These are phyloP conservation scores for Chalaropsis ovoidea DNA, from an alignment of 2,329 filamentous ascomycete genomes.

Conservation along the genomic window DNA sequence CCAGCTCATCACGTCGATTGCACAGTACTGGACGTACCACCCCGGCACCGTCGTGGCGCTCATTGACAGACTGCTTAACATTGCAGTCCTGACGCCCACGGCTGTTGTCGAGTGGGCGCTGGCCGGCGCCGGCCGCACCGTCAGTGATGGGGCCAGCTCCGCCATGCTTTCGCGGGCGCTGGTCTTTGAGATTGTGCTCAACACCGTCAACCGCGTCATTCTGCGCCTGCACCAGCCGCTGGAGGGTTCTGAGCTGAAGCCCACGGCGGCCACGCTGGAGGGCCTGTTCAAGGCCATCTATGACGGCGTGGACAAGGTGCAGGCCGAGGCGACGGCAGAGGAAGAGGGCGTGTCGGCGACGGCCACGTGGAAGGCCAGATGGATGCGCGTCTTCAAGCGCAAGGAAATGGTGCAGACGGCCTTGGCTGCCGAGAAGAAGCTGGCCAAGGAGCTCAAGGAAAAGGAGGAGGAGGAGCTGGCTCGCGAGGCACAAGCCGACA, in stretches of 20 bases:
- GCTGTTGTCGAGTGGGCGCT: slow-evolving; percentile 88
- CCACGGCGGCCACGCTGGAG: slow-evolving; percentile 26
- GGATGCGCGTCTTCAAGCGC: slow-evolving; percentile 74
- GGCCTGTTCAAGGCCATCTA: slow-evolving; percentile 43
- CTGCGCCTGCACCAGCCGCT: slow-evolving; percentile 20
- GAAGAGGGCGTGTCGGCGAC: slow-evolving; percentile 43
- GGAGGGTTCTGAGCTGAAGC: slow-evolving; percentile 20
- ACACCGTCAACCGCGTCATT: slow-evolving; percentile 53
- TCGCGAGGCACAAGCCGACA: slow-evolving; percentile 31
- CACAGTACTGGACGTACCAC: slow-evolving; percentile 87
- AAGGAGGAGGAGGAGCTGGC: slow-evolving; percentile 29
- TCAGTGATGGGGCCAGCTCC: slow-evolving; percentile 44
- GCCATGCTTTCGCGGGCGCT: slow-evolving; percentile 61
- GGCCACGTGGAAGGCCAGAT: slow-evolving; percentile 70
- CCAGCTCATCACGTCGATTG: slow-evolving; percentile 83
- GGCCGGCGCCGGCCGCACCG: slow-evolving; percentile 43
- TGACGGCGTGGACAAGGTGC: slow-evolving; percentile 61
- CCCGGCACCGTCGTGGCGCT: slow-evolving; percentile 87
- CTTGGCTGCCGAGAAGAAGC: slow-evolving; percentile 31
- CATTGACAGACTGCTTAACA: slow-evolving; percentile 93
- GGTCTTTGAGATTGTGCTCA: slow-evolving; percentile 81
- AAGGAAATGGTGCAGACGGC: slow-evolving; percentile 79
- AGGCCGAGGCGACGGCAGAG: slow-evolving; percentile 53
- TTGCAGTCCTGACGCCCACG: slow-evolving; percentile 79
- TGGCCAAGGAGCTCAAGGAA: slow-evolving; percentile 22